A percentile compares a stretch with the other conserved stretches of the same genome.
These are phyloP conservation scores for Rhododendron molle DNA, from an alignment of 148 eudicot species.

Conservation along the genomic window DNA sequence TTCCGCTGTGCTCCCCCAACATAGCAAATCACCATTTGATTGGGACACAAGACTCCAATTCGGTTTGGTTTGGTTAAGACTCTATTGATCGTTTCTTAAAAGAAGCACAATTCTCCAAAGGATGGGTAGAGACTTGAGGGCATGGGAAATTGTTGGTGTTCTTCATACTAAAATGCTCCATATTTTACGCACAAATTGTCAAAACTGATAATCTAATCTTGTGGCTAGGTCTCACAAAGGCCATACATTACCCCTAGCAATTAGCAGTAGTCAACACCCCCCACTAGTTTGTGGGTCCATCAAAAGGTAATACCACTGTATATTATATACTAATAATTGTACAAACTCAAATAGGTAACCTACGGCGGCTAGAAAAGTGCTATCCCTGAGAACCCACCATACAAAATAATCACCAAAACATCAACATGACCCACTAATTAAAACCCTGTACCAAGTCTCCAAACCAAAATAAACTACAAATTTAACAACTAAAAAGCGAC, in stretches of 20 bases:
- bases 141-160: not conserved
- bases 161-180: not conserved
- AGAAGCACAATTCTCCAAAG: not conserved
- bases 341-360: not conserved
- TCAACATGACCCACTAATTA: not conserved
- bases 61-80: not conserved
- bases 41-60: no score
- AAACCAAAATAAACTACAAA: not conserved
- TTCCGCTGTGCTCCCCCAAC: not conserved
- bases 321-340: not conserved
- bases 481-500: not conserved
- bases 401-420: not conserved
- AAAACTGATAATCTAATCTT: not conserved
- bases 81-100: not conserved
- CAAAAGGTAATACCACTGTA: not conserved
- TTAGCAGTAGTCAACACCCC: not conserved
- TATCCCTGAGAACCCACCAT: not conserved
- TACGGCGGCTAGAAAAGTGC: not conserved
- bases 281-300: constrained; percentile 1
- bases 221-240: not conserved
- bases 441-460: not conserved
- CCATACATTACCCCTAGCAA: not conserved
- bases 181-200: not conserved
- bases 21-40: not conserved
- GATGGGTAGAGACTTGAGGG: not conserved